Evolutionary conservation across 768 basidiomycete species (phyloP), one percentile per base, ranked within the genome.

Genomic region (Scleroderma bovista): DNA sequence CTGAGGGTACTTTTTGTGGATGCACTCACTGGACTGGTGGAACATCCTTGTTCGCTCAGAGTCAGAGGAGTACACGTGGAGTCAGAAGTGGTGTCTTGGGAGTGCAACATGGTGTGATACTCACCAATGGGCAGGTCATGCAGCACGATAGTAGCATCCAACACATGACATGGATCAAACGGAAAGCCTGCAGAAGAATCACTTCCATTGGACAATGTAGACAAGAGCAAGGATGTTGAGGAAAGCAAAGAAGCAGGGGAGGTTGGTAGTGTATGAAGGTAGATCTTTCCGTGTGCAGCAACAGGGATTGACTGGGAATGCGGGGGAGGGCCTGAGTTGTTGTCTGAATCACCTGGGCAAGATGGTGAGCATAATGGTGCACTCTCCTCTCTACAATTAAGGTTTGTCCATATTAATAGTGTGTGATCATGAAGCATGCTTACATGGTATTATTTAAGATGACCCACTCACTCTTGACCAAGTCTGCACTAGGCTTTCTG

Each of bases 291-390:
- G 47, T 66, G 59, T 3, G 40, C 24, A 38, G 84, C 84, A 16
- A 76, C 60, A 19, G 86, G 88, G 52, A 81, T 76, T 6, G 79
- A 79, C 15, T 80, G 76, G 15, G 72, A 71, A 61, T 86, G 83
- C 7, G 77, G 74, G 10, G 71, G 72, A 39, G 71, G 63, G 11
- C 69, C 72, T 12, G 62, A 60, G 34, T 55, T 65, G 36, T 71
- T 68, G 47, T 45, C 72, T 63, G n/a, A n/a, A n/a, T n/a, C n/a
- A n/a, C n/a, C n/a, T n/a, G n/a, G n/a, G n/a, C n/a, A n/a, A n/a
- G 66, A 73, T 65, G 62, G 63, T 39, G 69, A 52, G 79, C 79
- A 81, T 3, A 74, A 71, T 49, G 69, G 70, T 55, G 67, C 63
- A 41, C 59, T 67, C 47, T 71, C 69, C 57, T 77, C 70, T 36